Evolutionary conservation across 805 yeast species (phyloP).

Genomic region (Dipodascus albidus): DNA sequence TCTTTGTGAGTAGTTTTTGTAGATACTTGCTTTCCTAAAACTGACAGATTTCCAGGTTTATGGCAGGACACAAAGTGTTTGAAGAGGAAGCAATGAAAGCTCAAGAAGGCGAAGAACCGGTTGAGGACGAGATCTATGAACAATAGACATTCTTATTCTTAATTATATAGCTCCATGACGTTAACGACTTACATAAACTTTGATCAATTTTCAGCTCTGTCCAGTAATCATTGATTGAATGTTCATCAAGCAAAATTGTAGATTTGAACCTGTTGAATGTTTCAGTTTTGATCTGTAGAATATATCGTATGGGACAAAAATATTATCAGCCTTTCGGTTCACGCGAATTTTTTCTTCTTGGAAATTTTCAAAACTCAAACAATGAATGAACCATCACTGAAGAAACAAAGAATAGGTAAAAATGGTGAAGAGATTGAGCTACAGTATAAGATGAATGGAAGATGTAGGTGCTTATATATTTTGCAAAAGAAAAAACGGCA

Average conservation of each 20-base stretch:
- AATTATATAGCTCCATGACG: too few relatives aligned
- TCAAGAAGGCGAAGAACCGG: constrained; percentile 8
- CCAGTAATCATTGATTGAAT: too few relatives aligned
- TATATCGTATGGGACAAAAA: too few relatives aligned
- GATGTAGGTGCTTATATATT: constrained; percentile 14
- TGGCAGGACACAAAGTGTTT: constrained; percentile 25
- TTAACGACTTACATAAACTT: too few relatives aligned
- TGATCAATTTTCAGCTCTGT: too few relatives aligned
- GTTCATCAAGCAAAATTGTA: too few relatives aligned
- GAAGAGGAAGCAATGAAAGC: constrained; percentile 19
- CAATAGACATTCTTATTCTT: too few relatives aligned
- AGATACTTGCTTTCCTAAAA: neutral
- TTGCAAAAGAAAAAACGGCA: constrained; percentile 33
- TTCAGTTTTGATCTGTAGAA: too few relatives aligned
- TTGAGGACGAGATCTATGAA: constrained; percentile 4
- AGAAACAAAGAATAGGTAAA: neutral
- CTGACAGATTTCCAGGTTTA: constrained; percentile 14
- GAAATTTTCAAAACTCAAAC: neutral
- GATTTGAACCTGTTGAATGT: too few relatives aligned
- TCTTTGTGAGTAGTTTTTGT: constrained; percentile 28
- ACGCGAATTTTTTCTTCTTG: too few relatives aligned
- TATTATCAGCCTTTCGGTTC: too few relatives aligned
- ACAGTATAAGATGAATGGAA: neutral
- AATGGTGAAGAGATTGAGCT: neutral
- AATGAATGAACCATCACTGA: neutral